Base-by-base conservation (phyloP, 345 rosid genomes). In the Citrus inodora region DNA sequence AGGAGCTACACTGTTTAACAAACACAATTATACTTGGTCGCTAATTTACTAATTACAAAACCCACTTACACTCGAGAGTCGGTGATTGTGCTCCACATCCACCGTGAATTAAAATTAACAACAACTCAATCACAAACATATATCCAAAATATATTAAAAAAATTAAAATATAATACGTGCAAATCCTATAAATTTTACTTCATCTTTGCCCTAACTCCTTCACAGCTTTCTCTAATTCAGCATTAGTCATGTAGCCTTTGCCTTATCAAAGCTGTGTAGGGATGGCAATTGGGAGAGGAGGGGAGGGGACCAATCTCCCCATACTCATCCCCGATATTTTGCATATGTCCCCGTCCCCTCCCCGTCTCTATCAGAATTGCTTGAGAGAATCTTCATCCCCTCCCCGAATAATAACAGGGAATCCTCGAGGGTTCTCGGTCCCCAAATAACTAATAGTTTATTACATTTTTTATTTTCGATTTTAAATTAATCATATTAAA, bases 231-330 rank as follows among this genome's bases (percentile, higher is more conserved):
- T 92, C 94, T 65, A 96, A 91, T 79, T 90, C 98, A 56, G 73
- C 83, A 81, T 94, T 91, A 11, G 90, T 89, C 97, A 91, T 86
- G 75, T 92, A 92, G 11, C 99, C 99, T 67, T 76, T 85, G 90
- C 86, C 64, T 78, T 30, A 79, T 89, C 91, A 71, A 74, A 72
- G 70, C 96, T 92, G 83, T 1, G 11, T n/a, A n/a, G n/a, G n/a
- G n/a, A n/a, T n/a, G n/a, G n/a, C n/a, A n/a, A n/a, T n/a, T n/a
- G n/a, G n/a, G n/a, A n/a, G n/a, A n/a, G n/a, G n/a, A n/a, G n/a
- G n/a, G n/a, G n/a, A n/a, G n/a, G n/a, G n/a, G n/a, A n/a, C n/a
- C n/a, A n/a, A n/a, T n/a, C n/a, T n/a, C n/a, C n/a, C n/a, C n/a
- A n/a, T n/a, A n/a, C n/a, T n/a, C n/a, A n/a, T n/a, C n/a, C n/a